phyloP scores from a whole-genome alignment of 768 basidiomycete genomes.

The Boletus speciosus region DNA sequence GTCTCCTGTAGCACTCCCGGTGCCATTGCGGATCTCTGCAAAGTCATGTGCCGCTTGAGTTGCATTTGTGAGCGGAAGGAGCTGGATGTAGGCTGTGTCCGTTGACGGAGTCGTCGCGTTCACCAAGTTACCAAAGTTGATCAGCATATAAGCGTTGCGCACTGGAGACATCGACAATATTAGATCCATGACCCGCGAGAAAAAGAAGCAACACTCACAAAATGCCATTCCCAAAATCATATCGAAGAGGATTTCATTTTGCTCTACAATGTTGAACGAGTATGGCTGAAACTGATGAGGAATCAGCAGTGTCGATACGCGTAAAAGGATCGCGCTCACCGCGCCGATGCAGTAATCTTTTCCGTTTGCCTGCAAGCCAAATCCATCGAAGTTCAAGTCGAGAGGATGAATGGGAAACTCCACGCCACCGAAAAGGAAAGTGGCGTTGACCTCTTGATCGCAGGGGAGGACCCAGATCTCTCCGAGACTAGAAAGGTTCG shows the following conservation, averaged over 20 bases:
- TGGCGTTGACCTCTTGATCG: conserved; percentile 56
- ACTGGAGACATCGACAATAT: conserved; percentile 36
- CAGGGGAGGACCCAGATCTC: conserved; percentile 63
- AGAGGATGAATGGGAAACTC: conserved; percentile 63
- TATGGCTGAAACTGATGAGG: conserved; percentile 63
- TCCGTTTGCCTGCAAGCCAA: conserved; percentile 19
- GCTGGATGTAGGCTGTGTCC: conserved; percentile 56
- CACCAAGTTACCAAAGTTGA: conserved; percentile 65
- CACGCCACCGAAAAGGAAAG: conserved; percentile 58
- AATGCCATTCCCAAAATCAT: conserved; percentile 74
- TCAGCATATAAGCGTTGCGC: conserved; percentile 59
- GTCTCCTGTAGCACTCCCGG: neutral
- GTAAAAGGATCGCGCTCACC: conserved; percentile 33
- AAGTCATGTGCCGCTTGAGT: conserved; percentile 31
- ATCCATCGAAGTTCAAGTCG: conserved; percentile 43
- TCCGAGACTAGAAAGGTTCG: conserved; percentile 38
- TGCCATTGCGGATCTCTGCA: conserved; percentile 6
- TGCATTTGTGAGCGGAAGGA: conserved; percentile 55
- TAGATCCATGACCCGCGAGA: neutral
- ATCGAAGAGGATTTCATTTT: conserved; percentile 39
- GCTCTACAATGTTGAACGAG: conserved; percentile 40
- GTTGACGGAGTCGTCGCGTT: conserved; percentile 36
- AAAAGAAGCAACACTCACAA: conserved; percentile 38
- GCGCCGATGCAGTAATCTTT: conserved; percentile 37
- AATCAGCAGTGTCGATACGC: neutral